Evolutionary conservation across 306 rosid genomes (phyloP).

Genomic region (Acacia melanoxylon): DNA sequence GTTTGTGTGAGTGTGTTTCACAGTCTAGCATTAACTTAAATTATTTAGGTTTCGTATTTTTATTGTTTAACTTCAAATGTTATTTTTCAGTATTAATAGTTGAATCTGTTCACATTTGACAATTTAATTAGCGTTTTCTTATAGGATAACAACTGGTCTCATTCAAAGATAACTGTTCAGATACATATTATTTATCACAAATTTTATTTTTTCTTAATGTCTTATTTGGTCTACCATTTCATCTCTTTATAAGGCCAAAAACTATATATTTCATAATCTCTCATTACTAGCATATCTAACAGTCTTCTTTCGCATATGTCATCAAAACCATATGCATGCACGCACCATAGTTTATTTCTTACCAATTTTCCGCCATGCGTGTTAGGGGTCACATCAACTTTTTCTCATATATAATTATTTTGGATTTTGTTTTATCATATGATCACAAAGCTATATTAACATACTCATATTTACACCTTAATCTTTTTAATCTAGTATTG

Average conservation of each 20-base stretch:
- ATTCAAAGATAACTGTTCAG: background rate
- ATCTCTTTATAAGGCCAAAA: background rate
- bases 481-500: too few relatives aligned
- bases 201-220: background rate
- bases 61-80: too few relatives aligned
- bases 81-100: too few relatives aligned
- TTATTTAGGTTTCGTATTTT: background rate
- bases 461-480: background rate
- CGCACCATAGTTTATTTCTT: too few relatives aligned
- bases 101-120: too few relatives aligned
- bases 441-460: background rate
- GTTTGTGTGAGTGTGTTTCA: too few relatives aligned
- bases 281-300: too few relatives aligned
- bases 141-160: background rate
- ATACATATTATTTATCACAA: too few relatives aligned
- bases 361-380: background rate
- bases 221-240: background rate
- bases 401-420: background rate
- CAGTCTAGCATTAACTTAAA: background rate
- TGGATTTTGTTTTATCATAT: too few relatives aligned
- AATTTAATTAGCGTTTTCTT: too few relatives aligned
- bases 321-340: background rate
- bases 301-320: background rate
- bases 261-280: too few relatives aligned
- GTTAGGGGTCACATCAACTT: background rate